Conservation (phyloP, 176 grass and related monocot genomes). For the Elaeis guineensis region DNA sequence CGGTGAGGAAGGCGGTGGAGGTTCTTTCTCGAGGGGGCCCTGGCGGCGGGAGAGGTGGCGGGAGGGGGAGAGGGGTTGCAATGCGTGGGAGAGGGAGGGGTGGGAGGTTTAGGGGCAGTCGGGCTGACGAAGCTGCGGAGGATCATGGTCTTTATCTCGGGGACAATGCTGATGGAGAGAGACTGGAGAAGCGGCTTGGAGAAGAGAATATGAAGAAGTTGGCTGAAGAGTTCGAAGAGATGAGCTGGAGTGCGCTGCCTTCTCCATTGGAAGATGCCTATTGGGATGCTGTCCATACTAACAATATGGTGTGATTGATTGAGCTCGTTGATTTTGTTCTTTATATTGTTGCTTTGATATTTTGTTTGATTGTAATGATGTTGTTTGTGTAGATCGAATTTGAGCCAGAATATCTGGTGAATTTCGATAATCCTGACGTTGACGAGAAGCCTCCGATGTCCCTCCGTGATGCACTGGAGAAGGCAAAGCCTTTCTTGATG, state of each 20-base stretch:
- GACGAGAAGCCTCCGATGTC: constrained; percentile 87
- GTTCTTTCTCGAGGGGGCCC: constrained; percentile 36
- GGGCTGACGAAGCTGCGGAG: not conserved
- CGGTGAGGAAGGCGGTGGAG: constrained; percentile 49
- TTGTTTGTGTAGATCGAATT: constrained; percentile 61
- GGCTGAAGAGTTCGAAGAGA: constrained; percentile 35
- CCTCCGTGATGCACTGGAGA: constrained; percentile 56
- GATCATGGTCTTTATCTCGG: constrained; percentile 12
- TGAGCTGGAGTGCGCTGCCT: constrained; percentile 26
- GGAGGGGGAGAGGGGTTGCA: constrained; percentile 1
- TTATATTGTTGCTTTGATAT: not conserved
- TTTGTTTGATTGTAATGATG: constrained; percentile 11
- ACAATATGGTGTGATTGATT: constrained; percentile 47
- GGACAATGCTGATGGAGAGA: constrained; percentile 40
- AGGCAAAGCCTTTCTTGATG: constrained; percentile 75
- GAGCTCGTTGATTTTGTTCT: not conserved
- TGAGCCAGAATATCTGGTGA: constrained; percentile 63
- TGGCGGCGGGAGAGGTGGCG: not conserved
- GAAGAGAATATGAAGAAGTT: constrained; percentile 44
- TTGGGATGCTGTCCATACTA: constrained; percentile 37
- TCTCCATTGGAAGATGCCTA: constrained; percentile 21
- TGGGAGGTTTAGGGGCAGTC: constrained; percentile 1
- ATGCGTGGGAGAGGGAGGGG: constrained; percentile 16
- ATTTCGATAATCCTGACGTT: constrained; percentile 65
- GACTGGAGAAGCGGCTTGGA: constrained; percentile 47